Evolutionary conservation across 352 stramenopile genomes (phyloP).

Genomic region (Phytopythium delawarense): DNA sequence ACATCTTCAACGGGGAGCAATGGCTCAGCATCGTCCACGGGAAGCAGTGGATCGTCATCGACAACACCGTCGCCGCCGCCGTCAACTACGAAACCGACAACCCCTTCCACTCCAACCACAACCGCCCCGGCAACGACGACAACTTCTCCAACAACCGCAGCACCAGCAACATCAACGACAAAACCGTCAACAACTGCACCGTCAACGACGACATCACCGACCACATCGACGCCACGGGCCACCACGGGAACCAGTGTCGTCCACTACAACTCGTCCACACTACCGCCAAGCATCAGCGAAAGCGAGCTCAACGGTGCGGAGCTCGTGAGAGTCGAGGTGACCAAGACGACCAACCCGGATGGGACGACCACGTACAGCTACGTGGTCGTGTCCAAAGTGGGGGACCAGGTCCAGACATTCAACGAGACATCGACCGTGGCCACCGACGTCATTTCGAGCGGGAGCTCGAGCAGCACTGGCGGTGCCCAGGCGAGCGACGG

Average conservation of each 20-base stretch:
- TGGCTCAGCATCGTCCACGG: too few species aligned
- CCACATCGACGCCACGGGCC: constrained; percentile 6
- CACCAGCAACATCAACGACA: constrained; percentile 1
- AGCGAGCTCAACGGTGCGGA: constrained; percentile 31
- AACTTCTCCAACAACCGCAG: not conserved
- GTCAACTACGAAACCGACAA: constrained; percentile 1
- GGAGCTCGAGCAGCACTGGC: not conserved
- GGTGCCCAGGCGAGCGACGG: constrained; percentile 12
- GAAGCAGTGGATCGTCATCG: not conserved
- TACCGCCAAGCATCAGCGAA: constrained; percentile 25
- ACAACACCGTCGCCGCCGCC: constrained; percentile 3
- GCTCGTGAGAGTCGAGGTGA: constrained; percentile 34
- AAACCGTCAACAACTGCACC: too few species aligned
- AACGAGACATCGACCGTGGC: not conserved
- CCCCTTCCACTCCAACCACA: constrained; percentile 1
- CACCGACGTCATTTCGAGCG: not conserved
- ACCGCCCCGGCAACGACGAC: constrained; percentile 2
- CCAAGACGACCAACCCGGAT: constrained; percentile 20
- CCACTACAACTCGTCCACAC: constrained; percentile 32
- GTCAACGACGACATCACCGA: not conserved
- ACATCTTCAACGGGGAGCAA: constrained; percentile 2
- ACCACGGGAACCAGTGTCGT: constrained; percentile 15
- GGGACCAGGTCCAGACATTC: not conserved
- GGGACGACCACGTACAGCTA: constrained; percentile 32
- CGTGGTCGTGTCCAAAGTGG: constrained; percentile 28